Conservation (phyloP, 441 rosid species). For the Sinapis alba region DNA sequence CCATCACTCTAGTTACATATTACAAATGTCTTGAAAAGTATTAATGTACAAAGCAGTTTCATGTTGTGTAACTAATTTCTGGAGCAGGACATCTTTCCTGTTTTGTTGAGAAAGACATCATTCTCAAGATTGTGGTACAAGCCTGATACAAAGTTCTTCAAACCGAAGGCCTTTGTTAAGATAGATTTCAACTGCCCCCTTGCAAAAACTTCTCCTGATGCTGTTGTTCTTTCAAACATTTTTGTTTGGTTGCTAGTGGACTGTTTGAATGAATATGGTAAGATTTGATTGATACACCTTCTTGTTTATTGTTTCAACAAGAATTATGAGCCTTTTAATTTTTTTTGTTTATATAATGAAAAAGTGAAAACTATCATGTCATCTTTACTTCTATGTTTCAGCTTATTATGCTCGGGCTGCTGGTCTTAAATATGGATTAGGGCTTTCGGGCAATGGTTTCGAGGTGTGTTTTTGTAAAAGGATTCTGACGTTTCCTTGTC, state of each 20-base stretch:
- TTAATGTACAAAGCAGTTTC: not conserved
- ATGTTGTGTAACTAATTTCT: not conserved
- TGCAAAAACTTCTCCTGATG: not conserved
- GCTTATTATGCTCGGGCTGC: not conserved
- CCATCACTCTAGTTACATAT: not conserved
- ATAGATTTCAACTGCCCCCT: not conserved
- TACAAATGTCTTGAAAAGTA: not conserved
- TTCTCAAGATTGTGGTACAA: conserved; percentile 1
- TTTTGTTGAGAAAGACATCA: conserved; percentile 1
- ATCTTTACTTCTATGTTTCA: not conserved
- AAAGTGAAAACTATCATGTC: not conserved
- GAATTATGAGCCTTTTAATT: not conserved
- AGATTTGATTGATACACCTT: not conserved
- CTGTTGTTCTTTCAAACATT: not conserved
- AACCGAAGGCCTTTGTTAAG: not conserved
- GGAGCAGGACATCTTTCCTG: not conserved
- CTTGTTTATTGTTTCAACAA: not conserved
- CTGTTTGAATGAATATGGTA: conserved; percentile 5
- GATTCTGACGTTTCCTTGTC: not conserved
- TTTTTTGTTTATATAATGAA: not conserved
- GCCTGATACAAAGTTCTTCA: not conserved
- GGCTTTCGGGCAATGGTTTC: not conserved
- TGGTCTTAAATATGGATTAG: not conserved
- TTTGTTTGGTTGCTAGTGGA: not conserved
- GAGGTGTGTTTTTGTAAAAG: not conserved